Percentiles rank a stretch among this genome's conserved stretches.
Conservation (phyloP, 805 yeast genomes). For the Candida fluviatilis region DNA sequence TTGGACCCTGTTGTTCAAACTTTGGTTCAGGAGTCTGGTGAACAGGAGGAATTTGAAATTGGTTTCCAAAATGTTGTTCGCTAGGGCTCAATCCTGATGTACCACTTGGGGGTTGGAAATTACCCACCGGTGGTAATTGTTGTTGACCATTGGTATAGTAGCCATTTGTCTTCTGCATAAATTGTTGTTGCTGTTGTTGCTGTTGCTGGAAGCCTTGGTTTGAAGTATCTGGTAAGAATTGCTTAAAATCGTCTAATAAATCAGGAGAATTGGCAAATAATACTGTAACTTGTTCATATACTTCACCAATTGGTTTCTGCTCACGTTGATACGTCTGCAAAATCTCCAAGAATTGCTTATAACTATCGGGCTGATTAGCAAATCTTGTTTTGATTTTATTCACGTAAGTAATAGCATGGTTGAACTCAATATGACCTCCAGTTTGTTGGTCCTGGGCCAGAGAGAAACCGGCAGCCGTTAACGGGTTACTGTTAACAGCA, state of each 20-base stretch:
- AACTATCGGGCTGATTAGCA: constrained; percentile 90
- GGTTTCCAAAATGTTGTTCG: constrained; percentile 9
- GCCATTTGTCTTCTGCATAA: constrained; percentile 11
- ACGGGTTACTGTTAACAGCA: not conserved
- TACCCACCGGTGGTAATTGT: constrained; percentile 86
- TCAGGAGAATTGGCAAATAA: constrained; percentile 93
- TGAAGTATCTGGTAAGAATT: constrained; percentile 86
- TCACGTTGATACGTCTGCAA: constrained; percentile 96
- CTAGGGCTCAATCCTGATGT: constrained; percentile 22
- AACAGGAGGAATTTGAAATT: constrained; percentile 9
- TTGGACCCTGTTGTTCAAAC: constrained; percentile 3
- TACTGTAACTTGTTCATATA: constrained; percentile 86
- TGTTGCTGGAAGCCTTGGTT: constrained; percentile 25
- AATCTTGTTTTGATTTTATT: constrained; percentile 94
- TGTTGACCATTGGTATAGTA: constrained; percentile 31
- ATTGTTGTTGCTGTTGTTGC: constrained; percentile 14
- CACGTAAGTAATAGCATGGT: constrained; percentile 94
- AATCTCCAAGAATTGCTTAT: constrained; percentile 90
- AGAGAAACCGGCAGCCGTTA: constrained; percentile 3
- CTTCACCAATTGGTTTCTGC: constrained; percentile 92
- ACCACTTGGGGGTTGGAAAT: constrained; percentile 65
- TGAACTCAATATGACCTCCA: constrained; percentile 84
- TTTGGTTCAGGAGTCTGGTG: constrained; percentile 14
- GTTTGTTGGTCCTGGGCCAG: constrained; percentile 19
- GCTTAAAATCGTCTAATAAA: constrained; percentile 88